Evolutionary conservation across 2,329 filamentous ascomycete genomes (phyloP), one percentile per base, ranked within the genome.

Genomic region (Fusarium citri): DNA sequence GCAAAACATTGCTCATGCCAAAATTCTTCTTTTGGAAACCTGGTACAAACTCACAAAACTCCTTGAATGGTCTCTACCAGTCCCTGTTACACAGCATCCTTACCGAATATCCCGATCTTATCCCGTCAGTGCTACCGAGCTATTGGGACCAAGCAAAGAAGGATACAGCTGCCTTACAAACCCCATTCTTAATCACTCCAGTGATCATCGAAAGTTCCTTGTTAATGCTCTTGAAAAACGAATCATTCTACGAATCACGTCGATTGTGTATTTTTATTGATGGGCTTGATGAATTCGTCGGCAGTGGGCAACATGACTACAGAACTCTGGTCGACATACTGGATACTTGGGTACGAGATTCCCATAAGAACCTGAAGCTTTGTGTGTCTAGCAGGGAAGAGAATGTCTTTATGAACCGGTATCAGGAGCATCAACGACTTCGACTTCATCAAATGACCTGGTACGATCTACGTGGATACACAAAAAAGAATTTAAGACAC

Each of bases 201-300:
- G 6, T 6, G 5, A 16, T 6, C 1, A n/a, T 57, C 0, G 23
- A 46, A 2, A 0, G 18, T 1, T 25, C 57, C 2, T 31, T 47
- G 0, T 7, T n/a, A 1, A 22, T 11, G 22, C 30, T 47, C 0
- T 3, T 59, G 0, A 4, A 16, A 1, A 25, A 31, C 0, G 4
- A 6, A 0, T 15, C 12, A 4, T 6, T 56, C 0, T 20, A 18
- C 2, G 7, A n/a, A 0, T 7, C 37, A 14, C 41, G 37, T 8
- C 16, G 1, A 0, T 30, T 47, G 4, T 60, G 42, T 6, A 12
- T 60, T 12, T 58, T 34, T 0, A 58, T 60, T 6, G 31, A 47
- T 9, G 51, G 42, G 0, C 20, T 57, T 0, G 51, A 60, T 0
- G 31, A 47, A 14, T 56, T 56, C 2, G 41, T 56, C 2, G 25